These are phyloP conservation scores for Herpetospermum pedunculosum DNA, from an alignment of 306 rosid species.

Conservation along the genomic window DNA sequence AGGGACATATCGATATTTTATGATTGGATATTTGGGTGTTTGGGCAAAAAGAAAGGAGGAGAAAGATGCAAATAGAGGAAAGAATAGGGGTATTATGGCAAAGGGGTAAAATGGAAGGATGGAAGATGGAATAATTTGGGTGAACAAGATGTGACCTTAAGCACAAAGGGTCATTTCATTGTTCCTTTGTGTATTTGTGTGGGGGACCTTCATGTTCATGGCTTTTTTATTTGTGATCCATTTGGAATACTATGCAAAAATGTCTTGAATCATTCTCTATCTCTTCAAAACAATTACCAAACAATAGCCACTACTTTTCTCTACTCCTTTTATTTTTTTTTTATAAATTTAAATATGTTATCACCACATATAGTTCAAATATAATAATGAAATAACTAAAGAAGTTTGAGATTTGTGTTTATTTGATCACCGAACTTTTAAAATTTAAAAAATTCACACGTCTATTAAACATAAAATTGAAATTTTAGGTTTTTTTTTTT, in stretches of 20 bases:
- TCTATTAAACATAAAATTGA: too few relatives aligned
- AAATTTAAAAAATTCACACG: too few relatives aligned
- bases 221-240: constrained; percentile 6
- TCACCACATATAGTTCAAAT: too few relatives aligned
- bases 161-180: constrained; percentile 12
- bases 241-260: neutral
- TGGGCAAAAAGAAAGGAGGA: neutral
- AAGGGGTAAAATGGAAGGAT: neutral
- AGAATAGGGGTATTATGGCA: neutral
- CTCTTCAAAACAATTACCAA: neutral
- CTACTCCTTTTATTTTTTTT: neutral
- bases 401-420: too few relatives aligned
- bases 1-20: too few relatives aligned
- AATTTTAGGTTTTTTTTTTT: too few relatives aligned
- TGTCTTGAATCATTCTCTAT: neutral
- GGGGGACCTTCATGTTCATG: constrained; percentile 5
- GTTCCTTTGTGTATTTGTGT: constrained; percentile 2
- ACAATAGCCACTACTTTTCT: neutral
- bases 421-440: too few relatives aligned
- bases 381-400: too few relatives aligned
- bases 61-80: neutral
- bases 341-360: too few relatives aligned
- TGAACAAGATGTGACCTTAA: constrained; percentile 3
- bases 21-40: neutral
- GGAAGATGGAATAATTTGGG: neutral